Evolutionary conservation across 805 yeast species (phyloP).

Genomic region (Cyberlindnera maritima): DNA sequence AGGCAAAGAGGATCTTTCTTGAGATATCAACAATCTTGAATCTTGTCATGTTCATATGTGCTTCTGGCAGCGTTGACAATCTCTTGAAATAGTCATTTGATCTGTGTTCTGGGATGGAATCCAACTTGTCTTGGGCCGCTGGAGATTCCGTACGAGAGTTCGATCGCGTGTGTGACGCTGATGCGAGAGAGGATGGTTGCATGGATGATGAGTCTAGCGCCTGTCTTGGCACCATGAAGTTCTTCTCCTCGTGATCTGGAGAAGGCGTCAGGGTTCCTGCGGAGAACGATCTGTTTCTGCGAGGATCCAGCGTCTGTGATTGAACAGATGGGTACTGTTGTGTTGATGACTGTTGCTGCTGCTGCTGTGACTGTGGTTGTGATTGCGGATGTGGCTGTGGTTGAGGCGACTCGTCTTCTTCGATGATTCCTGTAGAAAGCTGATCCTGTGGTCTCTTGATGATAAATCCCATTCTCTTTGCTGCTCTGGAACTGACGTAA

Average conservation of each 20-base stretch:
- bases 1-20: constrained; percentile 59
- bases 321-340: background rate
- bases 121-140: constrained; percentile 10
- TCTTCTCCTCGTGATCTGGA: constrained; percentile 4
- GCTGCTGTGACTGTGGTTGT: no score
- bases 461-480: constrained; percentile 75
- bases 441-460: constrained; percentile 38
- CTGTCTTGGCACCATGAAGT: no score
- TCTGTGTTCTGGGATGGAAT: constrained; percentile 39
- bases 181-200: no score
- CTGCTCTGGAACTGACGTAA: constrained; percentile 56
- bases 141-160: constrained; percentile 14
- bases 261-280: constrained; percentile 11
- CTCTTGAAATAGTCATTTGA: constrained; percentile 65
- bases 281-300: constrained; percentile 25
- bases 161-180: constrained; percentile 3
- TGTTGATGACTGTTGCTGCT: background rate
- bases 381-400: no score
- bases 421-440: constrained; percentile 22
- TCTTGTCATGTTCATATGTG: constrained; percentile 20
- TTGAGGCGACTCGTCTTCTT: constrained; percentile 24
- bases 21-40: constrained; percentile 41
- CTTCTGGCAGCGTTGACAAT: constrained; percentile 61
- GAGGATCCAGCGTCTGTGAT: constrained; percentile 8
- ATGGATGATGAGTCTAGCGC: no score